Percentiles rank a stretch among this genome's conserved stretches.
Evolutionary conservation across 2,329 filamentous ascomycete genomes (phyloP).

Genomic region (Penicillium sp.): DNA sequence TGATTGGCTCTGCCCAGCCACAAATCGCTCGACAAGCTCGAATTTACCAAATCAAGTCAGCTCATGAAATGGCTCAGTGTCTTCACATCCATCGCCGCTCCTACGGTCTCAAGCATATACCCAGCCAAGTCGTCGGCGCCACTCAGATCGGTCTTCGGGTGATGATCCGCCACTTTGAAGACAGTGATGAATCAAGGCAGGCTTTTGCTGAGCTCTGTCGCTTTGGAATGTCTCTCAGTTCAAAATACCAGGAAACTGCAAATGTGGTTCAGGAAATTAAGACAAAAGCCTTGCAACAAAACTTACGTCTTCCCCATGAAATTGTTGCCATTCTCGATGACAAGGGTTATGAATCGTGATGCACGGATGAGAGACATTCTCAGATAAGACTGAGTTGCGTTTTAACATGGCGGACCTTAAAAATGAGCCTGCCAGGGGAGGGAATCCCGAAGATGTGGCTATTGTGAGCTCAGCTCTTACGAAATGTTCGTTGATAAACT

Average conservation of each 20-base stretch:
- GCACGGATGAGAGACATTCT: no score
- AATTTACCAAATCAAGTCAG: slow-evolving; percentile 20
- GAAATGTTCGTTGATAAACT: no score
- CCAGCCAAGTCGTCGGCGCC: slow-evolving; percentile 29
- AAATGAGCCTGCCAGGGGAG: no score
- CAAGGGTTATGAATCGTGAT: slow-evolving; percentile 1
- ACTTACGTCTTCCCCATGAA: slow-evolving; percentile 24
- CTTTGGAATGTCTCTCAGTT: slow-evolving; percentile 26
- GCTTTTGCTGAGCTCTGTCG: slow-evolving; percentile 32
- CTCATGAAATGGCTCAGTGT: slow-evolving; percentile 28
- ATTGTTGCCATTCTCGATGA: slow-evolving; percentile 22
- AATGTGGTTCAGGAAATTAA: slow-evolving; percentile 26
- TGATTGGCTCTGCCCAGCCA: slow-evolving; percentile 23
- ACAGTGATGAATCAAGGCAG: slow-evolving; percentile 21
- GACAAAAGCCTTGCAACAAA: slow-evolving; percentile 11
- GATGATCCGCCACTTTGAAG: slow-evolving; percentile 22
- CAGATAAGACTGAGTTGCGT: background rate
- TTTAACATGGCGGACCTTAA: background rate
- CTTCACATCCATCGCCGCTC: slow-evolving; percentile 28
- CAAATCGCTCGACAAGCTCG: slow-evolving; percentile 12
- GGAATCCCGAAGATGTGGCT: no score
- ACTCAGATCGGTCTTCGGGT: slow-evolving; percentile 23
- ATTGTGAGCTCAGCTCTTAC: no score
- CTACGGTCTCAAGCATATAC: slow-evolving; percentile 32
- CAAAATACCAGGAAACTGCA: slow-evolving; percentile 24